phyloP scores from a whole-genome alignment of 2,329 filamentous ascomycete species.

The Aspergillus tanneri region DNA sequence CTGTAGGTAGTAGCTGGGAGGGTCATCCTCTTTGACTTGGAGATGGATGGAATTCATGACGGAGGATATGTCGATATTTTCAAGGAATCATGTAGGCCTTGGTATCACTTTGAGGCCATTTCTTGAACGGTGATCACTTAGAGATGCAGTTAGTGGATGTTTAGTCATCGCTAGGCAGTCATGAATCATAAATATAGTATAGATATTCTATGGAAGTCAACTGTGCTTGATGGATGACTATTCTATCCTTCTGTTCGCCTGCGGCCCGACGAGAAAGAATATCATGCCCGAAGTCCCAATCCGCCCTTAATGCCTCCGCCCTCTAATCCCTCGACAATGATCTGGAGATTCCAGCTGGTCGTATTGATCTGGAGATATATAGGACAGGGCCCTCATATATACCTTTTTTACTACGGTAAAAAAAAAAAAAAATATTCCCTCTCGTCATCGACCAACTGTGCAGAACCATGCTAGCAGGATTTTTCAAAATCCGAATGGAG shows the following conservation, averaged over 20 bases:
- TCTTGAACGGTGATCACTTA: too few relatives aligned
- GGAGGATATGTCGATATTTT: too few relatives aligned
- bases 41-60: not conserved
- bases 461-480: not conserved
- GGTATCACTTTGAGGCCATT: too few relatives aligned
- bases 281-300: not conserved
- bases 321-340: not conserved
- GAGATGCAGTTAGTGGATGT: too few relatives aligned
- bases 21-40: not conserved
- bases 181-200: too few relatives aligned
- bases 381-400: not conserved
- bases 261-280: too few relatives aligned
- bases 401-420: not conserved
- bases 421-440: not conserved
- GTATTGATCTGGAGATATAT: not conserved
- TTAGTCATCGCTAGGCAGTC: too few relatives aligned
- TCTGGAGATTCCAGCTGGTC: not conserved
- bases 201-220: too few relatives aligned
- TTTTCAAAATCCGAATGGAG: not conserved
- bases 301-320: not conserved
- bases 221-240: too few relatives aligned
- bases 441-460: not conserved
- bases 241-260: too few relatives aligned
- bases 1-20: not conserved
- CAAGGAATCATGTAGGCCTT: too few relatives aligned